Conservation (phyloP, 352 stramenopile genomes). For the Phytophthora colocasiae region DNA sequence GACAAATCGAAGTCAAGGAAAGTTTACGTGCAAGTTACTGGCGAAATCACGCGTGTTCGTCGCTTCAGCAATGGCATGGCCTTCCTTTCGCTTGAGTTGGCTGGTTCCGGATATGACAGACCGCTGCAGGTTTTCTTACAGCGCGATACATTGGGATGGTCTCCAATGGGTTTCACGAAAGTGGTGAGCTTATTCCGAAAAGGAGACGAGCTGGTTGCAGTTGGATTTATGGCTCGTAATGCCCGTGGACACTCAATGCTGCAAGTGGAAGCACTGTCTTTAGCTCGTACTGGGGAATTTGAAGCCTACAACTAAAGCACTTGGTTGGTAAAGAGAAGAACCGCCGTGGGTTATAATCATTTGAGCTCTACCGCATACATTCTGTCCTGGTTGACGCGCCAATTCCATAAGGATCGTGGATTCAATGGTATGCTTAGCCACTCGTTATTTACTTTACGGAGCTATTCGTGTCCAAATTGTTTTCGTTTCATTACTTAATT, state of each 20-base stretch:
- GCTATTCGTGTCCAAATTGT: too few species aligned
- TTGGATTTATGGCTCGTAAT: conserved; percentile 49
- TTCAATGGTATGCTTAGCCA: too few species aligned
- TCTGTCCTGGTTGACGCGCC: too few species aligned
- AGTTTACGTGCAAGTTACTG: conserved; percentile 45
- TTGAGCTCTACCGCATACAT: too few species aligned
- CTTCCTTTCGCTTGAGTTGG: conserved; percentile 49
- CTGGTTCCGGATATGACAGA: conserved; percentile 20
- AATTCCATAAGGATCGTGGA: too few species aligned
- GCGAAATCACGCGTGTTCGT: conserved; percentile 47
- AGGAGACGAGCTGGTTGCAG: conserved; percentile 45
- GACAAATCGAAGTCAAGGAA: neutral
- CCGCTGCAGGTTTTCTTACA: conserved; percentile 52
- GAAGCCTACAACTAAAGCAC: conserved; percentile 42
- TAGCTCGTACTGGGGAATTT: conserved; percentile 44
- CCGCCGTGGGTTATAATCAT: too few species aligned
- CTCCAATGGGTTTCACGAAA: conserved; percentile 29
- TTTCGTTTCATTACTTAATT: too few species aligned
- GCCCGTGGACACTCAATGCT: conserved; percentile 52
- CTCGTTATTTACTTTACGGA: too few species aligned
- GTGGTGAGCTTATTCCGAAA: conserved; percentile 44
- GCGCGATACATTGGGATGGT: conserved; percentile 43
- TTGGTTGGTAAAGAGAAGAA: too few species aligned
- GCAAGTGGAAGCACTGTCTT: conserved; percentile 41
- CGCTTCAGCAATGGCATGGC: conserved; percentile 57